Base-by-base conservation (phyloP, 1,284 basidiomycete species). In the Puccinia triticina region DNA sequence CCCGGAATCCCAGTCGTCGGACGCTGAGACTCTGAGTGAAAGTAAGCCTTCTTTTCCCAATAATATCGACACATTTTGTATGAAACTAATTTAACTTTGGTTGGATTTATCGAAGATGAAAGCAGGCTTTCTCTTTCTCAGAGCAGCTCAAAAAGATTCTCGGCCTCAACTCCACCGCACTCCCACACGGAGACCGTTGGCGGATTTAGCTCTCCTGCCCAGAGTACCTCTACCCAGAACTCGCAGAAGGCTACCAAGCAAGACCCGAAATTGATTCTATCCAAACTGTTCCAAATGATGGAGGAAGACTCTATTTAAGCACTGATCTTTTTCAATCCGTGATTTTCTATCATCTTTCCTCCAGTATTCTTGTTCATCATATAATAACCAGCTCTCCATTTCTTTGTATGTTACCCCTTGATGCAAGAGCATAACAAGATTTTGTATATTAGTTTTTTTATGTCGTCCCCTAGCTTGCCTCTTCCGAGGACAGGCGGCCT, bases 301-400 rank as follows among this genome's bases (percentile, higher is more conserved):
- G 61, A 71, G 69, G 43, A 71, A 71, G 69, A 71, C 69, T 1
- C 43, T 26, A 43, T 50, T 50, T 69, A 21, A 69, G 18, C 10
- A 23, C 11, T 8, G 37, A 18, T 14, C 32, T 29, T 67, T 67
- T 23, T 67, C 16, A 5, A n/a, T 5, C 21, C 16, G 55, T 18
- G 8, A 7, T 8, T 67, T 10, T 67, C 34, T 16, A 11, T 21
- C 64, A 18, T 37, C n/a, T 32, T 18, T 69, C 46, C 21, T 48
- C 67, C 37, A n/a, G 8, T n/a, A 10, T 14, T 69, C 18, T 48
- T 40, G 8, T 10, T 69, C 12, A 21, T 34, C 7, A n/a, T n/a
- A n/a, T 43, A 43, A 43, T 43, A 43, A 43, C 40, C 4, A 43
- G 40, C 29, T 23, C 21, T 21, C 11, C 11, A 69, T 1, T 46